Evolutionary conservation across 1,139 yeast genomes (phyloP).

Genomic region (Sugiyamaella sp.): DNA sequence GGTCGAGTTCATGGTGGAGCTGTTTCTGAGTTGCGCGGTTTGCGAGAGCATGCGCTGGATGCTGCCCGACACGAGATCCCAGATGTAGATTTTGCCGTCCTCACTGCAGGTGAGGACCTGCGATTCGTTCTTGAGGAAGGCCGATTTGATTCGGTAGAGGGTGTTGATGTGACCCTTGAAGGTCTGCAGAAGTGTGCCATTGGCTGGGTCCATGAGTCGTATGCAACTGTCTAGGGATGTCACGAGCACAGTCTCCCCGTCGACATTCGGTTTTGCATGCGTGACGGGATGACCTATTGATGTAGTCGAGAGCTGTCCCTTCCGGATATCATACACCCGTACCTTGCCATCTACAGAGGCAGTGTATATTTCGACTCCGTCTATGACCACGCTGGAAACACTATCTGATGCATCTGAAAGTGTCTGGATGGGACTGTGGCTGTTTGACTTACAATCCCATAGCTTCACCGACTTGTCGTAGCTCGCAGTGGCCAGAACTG

Average conservation of each 20-base stretch:
- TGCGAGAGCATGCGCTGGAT: constrained; percentile 17
- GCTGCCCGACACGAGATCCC: constrained; percentile 78
- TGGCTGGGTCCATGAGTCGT: constrained; percentile 35
- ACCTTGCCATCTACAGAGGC: constrained; percentile 44
- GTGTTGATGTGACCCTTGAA: constrained; percentile 39
- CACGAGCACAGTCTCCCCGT: constrained; percentile 34
- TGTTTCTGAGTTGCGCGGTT: background rate
- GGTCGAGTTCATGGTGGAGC: constrained; percentile 2
- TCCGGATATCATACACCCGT: constrained; percentile 42
- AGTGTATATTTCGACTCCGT: constrained; percentile 36
- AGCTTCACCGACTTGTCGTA: constrained; percentile 43
- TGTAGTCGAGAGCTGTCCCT: constrained; percentile 38
- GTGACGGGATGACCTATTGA: constrained; percentile 41
- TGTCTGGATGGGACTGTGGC: constrained; percentile 41
- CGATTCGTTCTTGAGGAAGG: constrained; percentile 55
- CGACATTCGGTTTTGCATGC: constrained; percentile 29
- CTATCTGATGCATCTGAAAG: constrained; percentile 44
- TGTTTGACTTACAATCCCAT: constrained; percentile 41
- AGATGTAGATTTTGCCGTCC: constrained; percentile 82
- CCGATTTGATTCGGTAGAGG: constrained; percentile 35
- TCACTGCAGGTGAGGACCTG: constrained; percentile 83
- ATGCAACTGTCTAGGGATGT: constrained; percentile 38
- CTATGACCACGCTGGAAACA: constrained; percentile 37
- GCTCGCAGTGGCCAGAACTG: constrained; percentile 41
- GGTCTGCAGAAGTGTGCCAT: constrained; percentile 36